Evolutionary conservation across 257 asterid genomes (phyloP), one percentile per base, ranked within the genome.

Genomic region (Nicotiana obtusifolia): DNA sequence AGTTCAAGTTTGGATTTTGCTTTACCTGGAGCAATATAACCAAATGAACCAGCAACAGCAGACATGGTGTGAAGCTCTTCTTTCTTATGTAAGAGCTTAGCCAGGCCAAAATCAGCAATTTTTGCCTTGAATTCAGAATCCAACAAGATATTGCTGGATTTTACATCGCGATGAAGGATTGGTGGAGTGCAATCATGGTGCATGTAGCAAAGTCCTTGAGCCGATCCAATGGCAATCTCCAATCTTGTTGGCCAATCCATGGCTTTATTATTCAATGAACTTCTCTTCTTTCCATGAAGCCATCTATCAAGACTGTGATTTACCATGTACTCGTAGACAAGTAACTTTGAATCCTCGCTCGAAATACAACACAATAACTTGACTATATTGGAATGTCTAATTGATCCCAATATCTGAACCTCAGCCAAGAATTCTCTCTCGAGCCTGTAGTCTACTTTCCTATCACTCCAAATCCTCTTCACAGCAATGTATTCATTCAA

Each of bases 1-100:
- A n/a, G 49, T 33, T 11, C 53, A 33, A 71, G 30, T 5, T 30
- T 7, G 4, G 57, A 8, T 8, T 31, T 47, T 53, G 64, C 26
- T 64, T 61, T 84, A 91, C 97, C 95, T 2, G 97, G 95, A 22
- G 97, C 95, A 31, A 92, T 87, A 64, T 92, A 92, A 80, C 97
- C 95, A 65, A 91, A 89, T 49, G 92, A 88, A 67, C 97, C 97
- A 2, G 92, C 92, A 60, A 92, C 86, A 7, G 83, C 86, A 10
- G 95, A 91, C 84, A 91, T 91, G 28, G 88, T 88, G 69, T 88
- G 85, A 1, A 90, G 87, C 76, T 83, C 90, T 52, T 88, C 92
- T 24, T 78, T 82, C 85, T 83, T 88, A 64, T 26, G 78, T 15
- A 92, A 78, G 83, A 88, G 66, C 86, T 90, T 92, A 31, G 97